phyloP scores from a whole-genome alignment of 768 basidiomycete genomes.

The Calocybe indica region DNA sequence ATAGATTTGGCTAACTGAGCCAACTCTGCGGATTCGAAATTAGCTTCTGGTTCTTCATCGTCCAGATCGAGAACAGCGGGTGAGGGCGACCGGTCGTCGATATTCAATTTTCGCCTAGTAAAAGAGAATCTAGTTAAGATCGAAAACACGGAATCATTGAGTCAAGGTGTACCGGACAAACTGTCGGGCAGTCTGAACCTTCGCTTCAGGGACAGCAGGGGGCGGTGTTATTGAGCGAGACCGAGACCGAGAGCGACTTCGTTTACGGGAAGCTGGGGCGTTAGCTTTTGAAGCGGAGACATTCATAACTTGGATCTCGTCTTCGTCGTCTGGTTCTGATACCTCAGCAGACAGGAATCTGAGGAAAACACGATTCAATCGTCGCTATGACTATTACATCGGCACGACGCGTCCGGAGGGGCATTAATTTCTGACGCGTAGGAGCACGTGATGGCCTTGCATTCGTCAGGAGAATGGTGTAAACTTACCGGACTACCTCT shows the following conservation, averaged over 20 bases:
- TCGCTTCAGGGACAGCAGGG: constrained; percentile 48
- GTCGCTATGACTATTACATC: no score
- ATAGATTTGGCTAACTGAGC: constrained; percentile 42
- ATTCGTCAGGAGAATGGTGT: neutral
- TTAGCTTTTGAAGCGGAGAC: no score
- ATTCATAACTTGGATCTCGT: constrained; percentile 2
- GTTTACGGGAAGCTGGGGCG: constrained; percentile 27
- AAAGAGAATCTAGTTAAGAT: neutral
- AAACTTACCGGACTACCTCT: constrained; percentile 33
- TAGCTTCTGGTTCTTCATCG: constrained; percentile 44
- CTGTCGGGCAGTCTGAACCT: constrained; percentile 49
- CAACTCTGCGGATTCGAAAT: constrained; percentile 58
- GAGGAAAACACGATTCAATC: neutral
- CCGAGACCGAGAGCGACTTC: constrained; percentile 53
- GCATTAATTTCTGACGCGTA: constrained; percentile 3
- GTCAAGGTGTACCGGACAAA: constrained; percentile 48
- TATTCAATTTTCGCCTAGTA: constrained; percentile 42
- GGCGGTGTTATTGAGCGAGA: constrained; percentile 77
- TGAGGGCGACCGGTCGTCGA: constrained; percentile 36
- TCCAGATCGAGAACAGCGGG: constrained; percentile 34
- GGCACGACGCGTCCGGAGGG: no score
- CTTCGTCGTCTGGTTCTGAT: constrained; percentile 43
- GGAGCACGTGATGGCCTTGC: neutral
- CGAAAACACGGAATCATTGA: neutral
- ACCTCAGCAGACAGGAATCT: constrained; percentile 36